phyloP scores from a whole-genome alignment of 1,284 basidiomycete genomes.

The Pyrrhoderma lamaoense region DNA sequence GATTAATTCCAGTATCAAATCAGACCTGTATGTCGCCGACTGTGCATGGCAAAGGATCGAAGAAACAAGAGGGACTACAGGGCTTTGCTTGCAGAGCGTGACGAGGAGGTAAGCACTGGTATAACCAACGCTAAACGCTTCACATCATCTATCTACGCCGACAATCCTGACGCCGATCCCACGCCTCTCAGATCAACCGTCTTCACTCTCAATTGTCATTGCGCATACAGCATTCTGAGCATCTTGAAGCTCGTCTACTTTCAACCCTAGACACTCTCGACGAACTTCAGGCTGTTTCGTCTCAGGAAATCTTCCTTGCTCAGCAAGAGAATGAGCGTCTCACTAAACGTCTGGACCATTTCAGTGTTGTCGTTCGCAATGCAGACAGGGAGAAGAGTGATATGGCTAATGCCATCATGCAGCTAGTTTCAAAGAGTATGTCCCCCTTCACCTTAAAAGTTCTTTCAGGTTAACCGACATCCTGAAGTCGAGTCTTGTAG shows the following conservation, averaged over 20 bases:
- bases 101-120: slow-evolving; percentile 8
- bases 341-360: slow-evolving; percentile 33
- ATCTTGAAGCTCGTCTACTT: slow-evolving; percentile 42
- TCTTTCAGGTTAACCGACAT: slow-evolving; percentile 16
- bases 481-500: slow-evolving; percentile 44
- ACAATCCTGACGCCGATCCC: too few relatives aligned
- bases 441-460: background rate
- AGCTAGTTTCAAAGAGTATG: slow-evolving; percentile 54
- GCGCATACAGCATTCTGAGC: slow-evolving; percentile 36
- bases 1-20: too few relatives aligned
- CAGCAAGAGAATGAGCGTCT: slow-evolving; percentile 31
- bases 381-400: slow-evolving; percentile 47
- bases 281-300: slow-evolving; percentile 33
- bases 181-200: slow-evolving; percentile 26
- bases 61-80: background rate
- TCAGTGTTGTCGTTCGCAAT: slow-evolving; percentile 27
- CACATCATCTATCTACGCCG: too few relatives aligned
- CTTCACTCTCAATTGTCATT: slow-evolving; percentile 35
- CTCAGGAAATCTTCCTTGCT: slow-evolving; percentile 35
- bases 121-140: too few relatives aligned
- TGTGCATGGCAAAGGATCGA: slow-evolving; percentile 11
- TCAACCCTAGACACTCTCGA: slow-evolving; percentile 48
- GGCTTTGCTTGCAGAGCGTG: slow-evolving; percentile 9
- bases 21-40: too few relatives aligned
- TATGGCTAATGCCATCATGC: slow-evolving; percentile 43